phyloP scores from a whole-genome alignment of 2,329 filamentous ascomycete genomes.

The Aspergillus pseudonomiae region DNA sequence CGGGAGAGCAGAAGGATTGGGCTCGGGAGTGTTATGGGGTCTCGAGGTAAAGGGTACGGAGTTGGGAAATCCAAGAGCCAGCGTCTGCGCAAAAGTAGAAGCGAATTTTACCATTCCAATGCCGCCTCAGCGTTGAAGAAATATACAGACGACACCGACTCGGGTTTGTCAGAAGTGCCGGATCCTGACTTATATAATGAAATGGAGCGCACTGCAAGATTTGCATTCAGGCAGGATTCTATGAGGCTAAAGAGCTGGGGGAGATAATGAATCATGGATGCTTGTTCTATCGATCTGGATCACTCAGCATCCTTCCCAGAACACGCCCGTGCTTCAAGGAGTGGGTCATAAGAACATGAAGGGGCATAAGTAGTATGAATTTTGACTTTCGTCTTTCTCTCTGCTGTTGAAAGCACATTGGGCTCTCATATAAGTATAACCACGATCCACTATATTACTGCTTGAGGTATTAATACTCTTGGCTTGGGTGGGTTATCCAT shows the following conservation, averaged over 20 bases:
- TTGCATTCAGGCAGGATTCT: constrained; percentile 42
- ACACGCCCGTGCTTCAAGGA: not conserved
- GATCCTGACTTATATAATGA: constrained; percentile 35
- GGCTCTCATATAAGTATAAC: not conserved
- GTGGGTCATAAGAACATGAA: not conserved
- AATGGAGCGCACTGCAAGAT: constrained; percentile 31
- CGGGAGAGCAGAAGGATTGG: constrained; percentile 42
- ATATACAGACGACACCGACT: constrained; percentile 28
- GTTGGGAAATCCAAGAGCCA: constrained; percentile 39
- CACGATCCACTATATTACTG: not conserved
- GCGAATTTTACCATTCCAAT: constrained; percentile 32
- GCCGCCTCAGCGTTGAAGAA: constrained; percentile 29
- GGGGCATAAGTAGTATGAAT: not conserved
- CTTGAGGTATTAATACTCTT: not conserved
- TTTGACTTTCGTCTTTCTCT: not conserved
- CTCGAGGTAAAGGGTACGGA: constrained; percentile 41
- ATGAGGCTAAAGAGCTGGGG: constrained; percentile 42
- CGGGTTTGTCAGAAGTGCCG: constrained; percentile 18
- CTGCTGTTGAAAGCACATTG: not conserved
- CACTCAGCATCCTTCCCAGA: not conserved
- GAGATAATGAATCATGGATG: not conserved
- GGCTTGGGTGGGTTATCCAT: not conserved
- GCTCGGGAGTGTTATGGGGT: constrained; percentile 39
- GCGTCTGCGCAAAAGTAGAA: constrained; percentile 35
- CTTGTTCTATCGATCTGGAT: not conserved